Conservation (phyloP, 192 early-diverging fungal species). For the Tieghemiomyces parasiticus region DNA sequence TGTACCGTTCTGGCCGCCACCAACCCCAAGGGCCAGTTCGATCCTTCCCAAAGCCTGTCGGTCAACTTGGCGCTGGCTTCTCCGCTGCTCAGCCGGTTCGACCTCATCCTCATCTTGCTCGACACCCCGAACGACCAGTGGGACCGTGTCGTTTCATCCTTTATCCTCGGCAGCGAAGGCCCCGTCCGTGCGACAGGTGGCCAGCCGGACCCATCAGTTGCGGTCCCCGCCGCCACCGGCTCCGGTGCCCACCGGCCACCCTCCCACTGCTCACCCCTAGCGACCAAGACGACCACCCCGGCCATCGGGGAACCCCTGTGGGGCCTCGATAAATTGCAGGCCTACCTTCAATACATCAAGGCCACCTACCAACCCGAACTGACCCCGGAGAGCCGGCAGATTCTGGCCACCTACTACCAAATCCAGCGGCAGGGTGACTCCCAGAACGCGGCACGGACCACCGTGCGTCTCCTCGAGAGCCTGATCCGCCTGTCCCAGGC, state of each 20-base stretch:
- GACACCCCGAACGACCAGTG: conserved; percentile 46
- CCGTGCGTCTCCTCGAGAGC: conserved; percentile 45
- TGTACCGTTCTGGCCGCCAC: conserved; percentile 70
- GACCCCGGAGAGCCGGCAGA: conserved; percentile 40
- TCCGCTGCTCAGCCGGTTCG: conserved; percentile 58
- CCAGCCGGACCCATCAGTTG: too few species aligned
- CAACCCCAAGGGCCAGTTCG: conserved; percentile 63
- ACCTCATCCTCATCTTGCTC: conserved; percentile 52
- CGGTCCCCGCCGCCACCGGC: too few species aligned
- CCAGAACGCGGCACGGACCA: conserved; percentile 52
- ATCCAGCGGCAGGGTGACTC: conserved; percentile 47
- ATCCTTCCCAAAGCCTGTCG: conserved; percentile 34
- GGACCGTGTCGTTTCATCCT: conserved; percentile 39
- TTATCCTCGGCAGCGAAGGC: conserved; percentile 20
- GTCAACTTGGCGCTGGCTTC: conserved; percentile 52
- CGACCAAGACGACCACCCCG: not conserved
- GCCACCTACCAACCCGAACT: conserved; percentile 32
- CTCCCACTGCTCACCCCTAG: too few species aligned
- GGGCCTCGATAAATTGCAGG: conserved; percentile 46
- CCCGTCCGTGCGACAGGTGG: not conserved
- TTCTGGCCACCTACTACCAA: conserved; percentile 57
- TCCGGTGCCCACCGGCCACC: too few species aligned
- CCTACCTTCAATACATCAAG: conserved; percentile 49
- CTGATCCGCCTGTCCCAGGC: conserved; percentile 48
- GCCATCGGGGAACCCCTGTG: conserved; percentile 32